Evolutionary conservation across 768 basidiomycete genomes (phyloP), one percentile per base, ranked within the genome.

Genomic region (Suillus decipiens): DNA sequence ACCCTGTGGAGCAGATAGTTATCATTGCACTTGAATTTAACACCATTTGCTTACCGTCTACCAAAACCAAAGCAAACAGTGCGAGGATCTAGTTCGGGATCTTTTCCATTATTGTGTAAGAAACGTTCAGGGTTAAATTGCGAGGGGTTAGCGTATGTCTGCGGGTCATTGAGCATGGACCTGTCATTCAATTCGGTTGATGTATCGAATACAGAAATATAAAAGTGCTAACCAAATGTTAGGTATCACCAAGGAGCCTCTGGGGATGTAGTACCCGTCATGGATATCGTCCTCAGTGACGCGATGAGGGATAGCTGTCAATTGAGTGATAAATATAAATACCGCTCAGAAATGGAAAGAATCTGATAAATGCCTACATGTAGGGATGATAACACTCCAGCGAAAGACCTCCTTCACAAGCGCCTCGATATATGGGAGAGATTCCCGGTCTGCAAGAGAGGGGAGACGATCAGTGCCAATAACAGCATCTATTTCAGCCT

Each of bases 41-140:
- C 61, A 64, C 39, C n/a, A 45, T 61, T 28, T 28, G 75, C 76
- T 57, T 76, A 69, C 64, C 87, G 80, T 71, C 87, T 77, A 59
- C 86, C 87, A 72, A 87, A 89, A 10, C 87, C 87, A 75, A 88
- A 89, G 66, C 82, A 84, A 37, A 85, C 67, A 61, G 79, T 79
- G 63, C 81, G 81, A 68, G 85, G 83, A 73, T 87, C 85, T 43
- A 72, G 74, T 69, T 85, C 82, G 48, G 77, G 79, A 48, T 71
- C 60, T 37, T 65, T 54, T 14, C 43, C 54, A 9, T 60, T 43
- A 12, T 34, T 39, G 12, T 76, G 70, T 41, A 86, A 73, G 70
- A 82, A 86, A 42, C 85, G 81, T 62, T 82, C 83, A 33, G 86
- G 86, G 59, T 81, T 37, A 2, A 37, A 37, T 37, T 37, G 36